These are phyloP conservation scores for Paspalum notatum DNA, from an alignment of 176 grass and related monocot genomes.

Conservation along the genomic window DNA sequence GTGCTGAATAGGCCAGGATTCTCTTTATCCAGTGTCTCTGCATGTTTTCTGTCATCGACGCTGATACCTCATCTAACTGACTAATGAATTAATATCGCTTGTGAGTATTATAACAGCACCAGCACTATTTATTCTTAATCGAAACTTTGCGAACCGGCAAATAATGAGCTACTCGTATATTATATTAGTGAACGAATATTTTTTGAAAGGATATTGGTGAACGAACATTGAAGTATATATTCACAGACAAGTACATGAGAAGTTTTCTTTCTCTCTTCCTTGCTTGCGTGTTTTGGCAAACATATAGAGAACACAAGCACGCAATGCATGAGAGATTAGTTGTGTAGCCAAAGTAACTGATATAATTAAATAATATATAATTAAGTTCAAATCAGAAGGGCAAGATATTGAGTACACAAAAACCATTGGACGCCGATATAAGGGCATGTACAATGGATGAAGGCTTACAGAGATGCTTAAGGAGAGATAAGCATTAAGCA, in stretches of 20 bases:
- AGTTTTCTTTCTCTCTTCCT: background rate
- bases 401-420: too few species aligned
- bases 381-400: too few species aligned
- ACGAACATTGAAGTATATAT: background rate
- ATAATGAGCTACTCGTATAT: background rate
- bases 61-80: conserved; percentile 39
- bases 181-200: background rate
- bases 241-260: background rate
- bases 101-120: background rate
- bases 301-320: background rate
- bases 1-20: conserved; percentile 8
- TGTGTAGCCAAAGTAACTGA: background rate
- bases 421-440: too few species aligned
- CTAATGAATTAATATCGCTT: background rate
- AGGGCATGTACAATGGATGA: too few species aligned
- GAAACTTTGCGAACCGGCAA: background rate
- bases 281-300: background rate
- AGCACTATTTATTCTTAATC: background rate
- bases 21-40: conserved; percentile 21
- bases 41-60: conserved; percentile 1
- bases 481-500: too few species aligned
- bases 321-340: background rate
- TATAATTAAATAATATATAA: background rate
- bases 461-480: too few species aligned
- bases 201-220: too few species aligned